Base-by-base conservation (phyloP, 306 rosid species). In the Ormosia emarginata region DNA sequence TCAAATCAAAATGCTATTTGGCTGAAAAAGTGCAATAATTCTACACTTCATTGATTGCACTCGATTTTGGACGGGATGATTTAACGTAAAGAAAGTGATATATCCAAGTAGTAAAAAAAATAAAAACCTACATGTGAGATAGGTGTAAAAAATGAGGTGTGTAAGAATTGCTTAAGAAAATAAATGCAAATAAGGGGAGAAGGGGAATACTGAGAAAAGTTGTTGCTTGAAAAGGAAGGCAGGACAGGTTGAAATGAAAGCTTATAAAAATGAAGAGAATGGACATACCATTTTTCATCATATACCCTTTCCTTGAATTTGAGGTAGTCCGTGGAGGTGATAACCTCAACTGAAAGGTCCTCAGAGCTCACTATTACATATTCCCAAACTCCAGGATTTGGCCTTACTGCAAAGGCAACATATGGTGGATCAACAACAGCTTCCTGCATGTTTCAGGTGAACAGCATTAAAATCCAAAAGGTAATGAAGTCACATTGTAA, bases 321-420 rank as follows among this genome's bases (percentile, higher is more conserved):
- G 77, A 93, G 73, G 85, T 73, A 93, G 13, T 90, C 93, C 0
- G 87, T 67, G 81, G 88, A 59, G n/a, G 94, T 78, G 84, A 93
- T 88, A 37, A 59, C 72, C 75, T 91, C 87, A 72, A 86, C 89
- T 18, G 91, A 76, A 67, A 93, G 94, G 83, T 93, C 92, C 53
- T 86, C 83, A 74, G 88, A 70, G 67, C 56, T 84, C 57, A 93
- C 94, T 79, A 87, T 86, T 24, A 87, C 91, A 71, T 66, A 91
- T 75, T 93, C 98, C 98, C 96, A 93, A 53, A 86, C 78, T 47
- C 94, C 97, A 33, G 94, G 98, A 74, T 83, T 82, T 64, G 89
- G 98, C 88, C 98, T 90, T 50, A 89, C 71, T 47, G 98, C 86
- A 82, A 93, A 93, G 14, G 88, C 90, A 37, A 91, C 88, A 83